Base-by-base conservation (phyloP, 2,329 filamentous ascomycete genomes). In the Emergomyces orientalis region DNA sequence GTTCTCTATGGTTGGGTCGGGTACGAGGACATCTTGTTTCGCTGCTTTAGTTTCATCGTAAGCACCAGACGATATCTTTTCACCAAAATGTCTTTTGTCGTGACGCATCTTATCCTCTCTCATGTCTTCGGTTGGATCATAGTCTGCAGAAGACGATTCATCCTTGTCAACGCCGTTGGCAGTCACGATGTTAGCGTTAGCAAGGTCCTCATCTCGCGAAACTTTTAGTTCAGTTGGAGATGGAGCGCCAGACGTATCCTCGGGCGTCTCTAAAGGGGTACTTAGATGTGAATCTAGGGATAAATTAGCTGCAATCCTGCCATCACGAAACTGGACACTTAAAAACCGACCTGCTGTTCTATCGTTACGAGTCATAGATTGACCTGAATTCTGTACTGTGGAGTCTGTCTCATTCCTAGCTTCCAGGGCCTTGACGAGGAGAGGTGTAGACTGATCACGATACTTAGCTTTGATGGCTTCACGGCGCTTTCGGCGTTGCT, bases 71-170 rank as follows among this genome's bases (percentile, higher is more conserved):
- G 80, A 76, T 59, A 84, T 70, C 47, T 84, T 81, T 45, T 81
- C 80, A 63, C 84, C 82, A 60, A 82, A 81, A 64, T 85, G 81
- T 64, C 86, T 83, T 68, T 85, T 81, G 67, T 87, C 86, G 69
- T 89, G 86, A 63, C 88, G 85, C 64, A 85, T 81, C 69, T 86
- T 85, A 68, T 96, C 91, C 74, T 95, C 90, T 73, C 88, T 82
- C 89, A 93, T 94, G 72, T 97, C 92, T 68, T 87, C 81, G 1
- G 87, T 94, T 1, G 92, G 92, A 71, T 96, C 90, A 73, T 96
- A 96, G 74, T 96, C 90, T 64, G 91, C 91, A 55, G 92, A 92
- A n/a, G 91, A 96, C 6, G 90, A 89, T 7, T 88, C 90, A 69
- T 94, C 88, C 61, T 83, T 82, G 55, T 85, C 83, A 66, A 76